Conservation (phyloP, 805 yeast genomes). For the Groenewaldozyma salmanticensis region DNA sequence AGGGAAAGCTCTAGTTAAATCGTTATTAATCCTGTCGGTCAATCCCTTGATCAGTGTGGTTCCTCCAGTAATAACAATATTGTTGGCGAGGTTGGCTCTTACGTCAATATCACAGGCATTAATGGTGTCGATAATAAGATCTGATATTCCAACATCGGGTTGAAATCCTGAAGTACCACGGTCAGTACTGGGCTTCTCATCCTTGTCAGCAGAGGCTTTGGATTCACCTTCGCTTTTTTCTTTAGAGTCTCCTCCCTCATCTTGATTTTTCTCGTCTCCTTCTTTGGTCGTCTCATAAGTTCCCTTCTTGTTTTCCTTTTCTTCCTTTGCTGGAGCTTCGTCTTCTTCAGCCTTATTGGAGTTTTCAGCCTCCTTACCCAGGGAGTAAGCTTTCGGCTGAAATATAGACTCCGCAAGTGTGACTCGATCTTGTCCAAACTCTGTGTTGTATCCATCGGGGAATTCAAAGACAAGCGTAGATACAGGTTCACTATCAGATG, state of each 20-base stretch:
- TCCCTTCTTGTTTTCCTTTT: constrained; percentile 6
- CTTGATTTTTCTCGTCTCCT: constrained; percentile 19
- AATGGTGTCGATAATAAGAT: constrained; percentile 44
- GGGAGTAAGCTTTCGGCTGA: constrained; percentile 44
- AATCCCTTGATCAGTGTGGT: constrained; percentile 72
- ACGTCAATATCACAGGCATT: constrained; percentile 68
- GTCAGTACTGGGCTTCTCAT: constrained; percentile 12
- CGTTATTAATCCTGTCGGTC: constrained; percentile 65
- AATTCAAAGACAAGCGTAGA: constrained; percentile 40
- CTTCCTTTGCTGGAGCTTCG: constrained; percentile 21
- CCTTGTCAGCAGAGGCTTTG: constrained; percentile 8
- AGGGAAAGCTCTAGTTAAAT: constrained; percentile 61
- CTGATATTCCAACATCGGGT: constrained; percentile 37
- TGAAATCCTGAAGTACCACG: constrained; percentile 10
- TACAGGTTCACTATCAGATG: constrained; percentile 13
- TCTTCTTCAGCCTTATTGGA: constrained; percentile 34
- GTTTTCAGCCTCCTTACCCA: constrained; percentile 65
- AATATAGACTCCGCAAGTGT: constrained; percentile 39
- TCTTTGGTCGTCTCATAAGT: constrained; percentile 12
- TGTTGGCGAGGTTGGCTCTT: constrained; percentile 78
- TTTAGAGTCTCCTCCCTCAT: constrained; percentile 5
- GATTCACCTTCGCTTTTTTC: constrained; percentile 1
- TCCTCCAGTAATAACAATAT: constrained; percentile 81
- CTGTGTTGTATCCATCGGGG: constrained; percentile 34
- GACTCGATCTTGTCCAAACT: constrained; percentile 29